A percentile compares a stretch with the other conserved stretches of the same genome.
Conservation (phyloP, 352 stramenopile species). For the Pelagophyceae sp. region DNA sequence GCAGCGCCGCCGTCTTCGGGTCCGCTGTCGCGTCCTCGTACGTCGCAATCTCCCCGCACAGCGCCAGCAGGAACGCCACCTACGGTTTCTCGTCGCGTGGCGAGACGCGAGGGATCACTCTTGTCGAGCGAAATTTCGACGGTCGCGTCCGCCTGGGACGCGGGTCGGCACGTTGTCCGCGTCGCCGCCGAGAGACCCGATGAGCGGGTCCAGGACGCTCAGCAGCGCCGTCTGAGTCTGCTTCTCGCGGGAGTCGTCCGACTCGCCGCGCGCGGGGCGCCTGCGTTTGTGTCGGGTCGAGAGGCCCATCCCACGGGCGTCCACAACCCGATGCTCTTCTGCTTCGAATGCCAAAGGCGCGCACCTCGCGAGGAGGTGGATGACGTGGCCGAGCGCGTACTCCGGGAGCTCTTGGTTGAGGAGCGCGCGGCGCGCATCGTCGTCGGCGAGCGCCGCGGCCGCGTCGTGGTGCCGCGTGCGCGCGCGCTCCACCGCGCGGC, state of each 20-base stretch:
- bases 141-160: too few species aligned
- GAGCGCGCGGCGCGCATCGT: background rate
- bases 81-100: too few species aligned
- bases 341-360: too few species aligned
- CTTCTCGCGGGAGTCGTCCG: background rate
- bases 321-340: too few species aligned
- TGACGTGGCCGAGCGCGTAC: background rate
- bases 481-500: background rate
- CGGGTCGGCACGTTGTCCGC: background rate
- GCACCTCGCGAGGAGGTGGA: slow-evolving; percentile 4
- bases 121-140: too few species aligned
- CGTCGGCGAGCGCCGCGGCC: background rate
- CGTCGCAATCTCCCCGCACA: background rate
- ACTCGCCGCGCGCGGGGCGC: too few species aligned
- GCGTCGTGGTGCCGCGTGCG: background rate
- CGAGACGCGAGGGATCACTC: too few species aligned
- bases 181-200: background rate
- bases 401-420: background rate
- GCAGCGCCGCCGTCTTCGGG: background rate
- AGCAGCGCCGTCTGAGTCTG: background rate
- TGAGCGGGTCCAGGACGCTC: background rate
- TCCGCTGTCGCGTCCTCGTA: slow-evolving; percentile 1
- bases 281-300: too few species aligned
- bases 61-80: background rate
- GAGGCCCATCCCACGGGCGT: too few species aligned